Conservation (phyloP, 257 asterid species). For the Primulina huaijiensis region DNA sequence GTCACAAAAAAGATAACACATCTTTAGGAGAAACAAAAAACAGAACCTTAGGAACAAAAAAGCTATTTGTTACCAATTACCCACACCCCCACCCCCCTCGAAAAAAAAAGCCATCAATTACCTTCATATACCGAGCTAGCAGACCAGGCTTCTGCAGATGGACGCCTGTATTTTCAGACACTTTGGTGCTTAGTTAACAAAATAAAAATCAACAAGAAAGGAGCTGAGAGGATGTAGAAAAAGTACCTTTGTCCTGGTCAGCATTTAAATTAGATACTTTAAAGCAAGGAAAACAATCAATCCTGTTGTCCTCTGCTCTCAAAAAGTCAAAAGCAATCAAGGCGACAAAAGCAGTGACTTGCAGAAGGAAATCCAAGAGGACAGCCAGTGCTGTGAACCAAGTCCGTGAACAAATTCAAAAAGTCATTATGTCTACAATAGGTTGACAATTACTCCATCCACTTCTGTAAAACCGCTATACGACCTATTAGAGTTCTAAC, state of each 20-base stretch:
- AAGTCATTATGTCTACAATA: conserved; percentile 5
- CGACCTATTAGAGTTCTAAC: conserved; percentile 35
- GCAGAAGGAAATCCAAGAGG: conserved; percentile 94
- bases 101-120: conserved; percentile 24
- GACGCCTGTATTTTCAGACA: conserved; percentile 48
- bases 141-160: conserved; percentile 75
- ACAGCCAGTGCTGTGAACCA: conserved; percentile 85
- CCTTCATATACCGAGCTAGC: conserved; percentile 94
- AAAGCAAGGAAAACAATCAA: conserved; percentile 91
- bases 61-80: neutral
- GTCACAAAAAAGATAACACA: neutral
- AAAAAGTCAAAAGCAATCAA: conserved; percentile 89
- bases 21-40: conserved; percentile 11
- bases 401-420: conserved; percentile 24
- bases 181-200: conserved; percentile 25
- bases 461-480: neutral
- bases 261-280: conserved; percentile 53
- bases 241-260: conserved; percentile 69
- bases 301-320: conserved; percentile 87
- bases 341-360: conserved; percentile 97
- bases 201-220: conserved; percentile 14
- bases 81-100: too few species aligned
- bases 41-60: conserved; percentile 10
- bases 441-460: neutral
- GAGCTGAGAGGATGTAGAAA: conserved; percentile 10